These are phyloP conservation scores for Ophiocordyceps robertsii DNA, from an alignment of 2,329 filamentous ascomycete species.

Conservation along the genomic window DNA sequence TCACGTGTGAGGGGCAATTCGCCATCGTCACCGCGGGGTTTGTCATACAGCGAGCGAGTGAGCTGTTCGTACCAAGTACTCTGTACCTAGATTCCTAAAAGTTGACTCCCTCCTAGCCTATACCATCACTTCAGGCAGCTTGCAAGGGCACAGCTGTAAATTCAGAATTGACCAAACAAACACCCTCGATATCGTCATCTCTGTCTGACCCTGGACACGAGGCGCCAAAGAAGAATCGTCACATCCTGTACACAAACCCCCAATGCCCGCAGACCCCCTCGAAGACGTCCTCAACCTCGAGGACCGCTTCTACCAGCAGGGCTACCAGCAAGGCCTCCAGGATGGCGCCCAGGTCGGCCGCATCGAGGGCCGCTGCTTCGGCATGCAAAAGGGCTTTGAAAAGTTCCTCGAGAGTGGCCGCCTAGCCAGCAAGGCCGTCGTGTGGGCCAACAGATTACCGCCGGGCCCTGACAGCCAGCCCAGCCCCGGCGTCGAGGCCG, in stretches of 20 bases:
- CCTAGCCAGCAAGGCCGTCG: conserved; percentile 61
- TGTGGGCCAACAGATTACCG: conserved; percentile 69
- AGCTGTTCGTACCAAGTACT: too few relatives aligned
- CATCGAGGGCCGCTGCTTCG: conserved; percentile 80
- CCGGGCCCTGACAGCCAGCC: conserved; percentile 8
- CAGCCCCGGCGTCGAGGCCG: not conserved
- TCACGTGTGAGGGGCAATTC: conserved; percentile 3
- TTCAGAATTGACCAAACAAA: too few relatives aligned
- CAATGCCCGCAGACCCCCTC: conserved; percentile 30
- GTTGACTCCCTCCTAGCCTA: too few relatives aligned
- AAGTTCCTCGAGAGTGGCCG: conserved; percentile 75
- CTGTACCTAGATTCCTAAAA: too few relatives aligned
- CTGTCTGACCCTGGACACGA: too few relatives aligned
- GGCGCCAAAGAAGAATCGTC: too few relatives aligned
- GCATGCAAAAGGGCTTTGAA: conserved; percentile 84
- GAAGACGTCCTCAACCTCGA: conserved; percentile 47
- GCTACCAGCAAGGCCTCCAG: conserved; percentile 58
- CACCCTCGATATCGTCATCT: too few relatives aligned
- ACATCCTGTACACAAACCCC: not conserved
- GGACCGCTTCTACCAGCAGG: conserved; percentile 66
- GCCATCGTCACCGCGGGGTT: too few relatives aligned
- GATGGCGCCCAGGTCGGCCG: conserved; percentile 70
- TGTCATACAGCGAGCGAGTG: not conserved
- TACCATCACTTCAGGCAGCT: not conserved
- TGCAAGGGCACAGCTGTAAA: too few relatives aligned